Evolutionary conservation across 768 basidiomycete species (phyloP), one percentile per base, ranked within the genome.

Genomic region (Leccinum olivaceopallidum): DNA sequence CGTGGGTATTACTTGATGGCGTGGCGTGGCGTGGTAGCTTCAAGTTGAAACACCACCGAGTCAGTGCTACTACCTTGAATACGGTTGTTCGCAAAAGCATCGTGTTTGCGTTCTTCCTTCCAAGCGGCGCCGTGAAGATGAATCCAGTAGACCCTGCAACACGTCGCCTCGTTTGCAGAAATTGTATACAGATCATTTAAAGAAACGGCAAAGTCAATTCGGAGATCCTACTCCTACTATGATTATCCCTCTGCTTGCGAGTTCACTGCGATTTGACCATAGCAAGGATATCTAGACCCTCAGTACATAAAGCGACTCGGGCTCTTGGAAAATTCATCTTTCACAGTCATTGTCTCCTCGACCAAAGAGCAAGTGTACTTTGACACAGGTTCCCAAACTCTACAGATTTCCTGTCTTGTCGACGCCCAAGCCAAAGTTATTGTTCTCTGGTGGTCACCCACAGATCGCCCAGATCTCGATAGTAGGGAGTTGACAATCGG

Each of bases 361-460:
- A 81, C 81, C 57, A 95, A 91, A 71, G 89, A 94, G 54, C 84
- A 88, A 65, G 77, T 80, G 16, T 96, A 95, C 73, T 97, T 94
- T 71, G 92, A 95, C 66, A 71, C 76, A 82, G 36, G 74, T 90
- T 52, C 83, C 88, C 30, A 90, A 89, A 68, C 80, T 95, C 24
- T 71, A 80, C 8, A 90, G 88, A 69, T 96, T 96, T 78, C 97
- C 97, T 0, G 82, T 97, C 55, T 77, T 98, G 61, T 86, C 87
- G 6, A 92, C 95, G 87, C 82, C 87, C n/a, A 89, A 77, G 81
- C 86, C n/a, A 89, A 81, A 63, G 95, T 98, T 67, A 86, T 92
- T 69, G 80, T 98, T 4, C 79, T 99, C 3, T 99, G 97, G 97
- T 99, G 97, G 97, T 96, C 97, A 13, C 83, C 89, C 4, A 85